These are phyloP conservation scores for Eimeria maxima DNA, from an alignment of 169 alveolate species.

Conservation along the genomic window DNA sequence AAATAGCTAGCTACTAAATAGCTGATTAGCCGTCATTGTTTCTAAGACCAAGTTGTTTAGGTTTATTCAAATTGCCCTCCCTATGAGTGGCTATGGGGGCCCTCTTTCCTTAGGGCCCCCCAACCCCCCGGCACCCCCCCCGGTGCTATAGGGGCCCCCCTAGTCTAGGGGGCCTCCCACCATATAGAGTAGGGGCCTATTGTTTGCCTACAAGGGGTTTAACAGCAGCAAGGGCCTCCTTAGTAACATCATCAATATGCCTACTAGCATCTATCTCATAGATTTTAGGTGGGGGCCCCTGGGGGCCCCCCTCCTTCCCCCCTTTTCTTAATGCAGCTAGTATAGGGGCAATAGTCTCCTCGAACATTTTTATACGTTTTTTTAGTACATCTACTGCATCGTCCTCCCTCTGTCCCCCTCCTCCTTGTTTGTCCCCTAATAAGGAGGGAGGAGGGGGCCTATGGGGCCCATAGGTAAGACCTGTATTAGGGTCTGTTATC, in stretches of 20 bases:
- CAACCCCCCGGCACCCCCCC: too few relatives aligned
- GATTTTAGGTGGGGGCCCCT: neutral
- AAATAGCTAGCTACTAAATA: too few relatives aligned
- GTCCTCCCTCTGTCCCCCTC: conserved; percentile 8
- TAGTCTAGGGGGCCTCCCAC: too few relatives aligned
- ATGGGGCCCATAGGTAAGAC: conserved; percentile 20
- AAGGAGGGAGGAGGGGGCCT: conserved; percentile 58
- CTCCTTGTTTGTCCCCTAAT: neutral
- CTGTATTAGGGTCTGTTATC: conserved; percentile 19
- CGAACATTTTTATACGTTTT: neutral
- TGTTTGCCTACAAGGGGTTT: too few relatives aligned
- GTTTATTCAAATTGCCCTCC: neutral
- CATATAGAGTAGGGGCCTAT: too few relatives aligned
- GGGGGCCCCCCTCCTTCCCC: neutral
- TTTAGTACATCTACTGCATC: neutral
- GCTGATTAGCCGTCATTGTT: neutral
- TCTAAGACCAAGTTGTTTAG: neutral
- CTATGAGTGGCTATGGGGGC: neutral
- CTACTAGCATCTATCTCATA: conserved; percentile 1
- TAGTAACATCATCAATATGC: conserved; percentile 15
- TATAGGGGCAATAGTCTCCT: neutral
- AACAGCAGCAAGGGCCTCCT: neutral
- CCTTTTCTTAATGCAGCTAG: neutral
- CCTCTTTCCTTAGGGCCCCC: conserved; percentile 21
- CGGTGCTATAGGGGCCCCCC: too few relatives aligned